A percentile compares a stretch with the other conserved stretches of the same genome.
Conservation (phyloP, 208 protist genomes). For the Leishmania tarentolae region DNA sequence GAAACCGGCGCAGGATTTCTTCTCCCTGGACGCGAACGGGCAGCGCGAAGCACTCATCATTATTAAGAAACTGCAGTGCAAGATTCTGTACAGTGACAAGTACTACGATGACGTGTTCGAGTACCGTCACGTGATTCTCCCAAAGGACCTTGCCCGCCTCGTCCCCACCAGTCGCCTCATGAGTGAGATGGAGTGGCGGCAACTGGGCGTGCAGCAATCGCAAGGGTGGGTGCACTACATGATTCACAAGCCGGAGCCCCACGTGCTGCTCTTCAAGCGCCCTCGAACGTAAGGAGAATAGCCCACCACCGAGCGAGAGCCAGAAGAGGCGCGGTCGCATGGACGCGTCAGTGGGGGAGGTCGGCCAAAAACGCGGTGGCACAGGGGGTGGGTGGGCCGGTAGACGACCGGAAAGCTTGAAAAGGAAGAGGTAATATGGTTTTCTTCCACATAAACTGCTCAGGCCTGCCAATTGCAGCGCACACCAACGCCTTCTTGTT, state of each 20-base stretch:
- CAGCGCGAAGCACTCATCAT: slow-evolving; percentile 72
- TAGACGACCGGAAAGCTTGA: neutral
- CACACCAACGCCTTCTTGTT: neutral
- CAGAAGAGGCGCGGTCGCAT: neutral
- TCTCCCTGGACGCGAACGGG: slow-evolving; percentile 72
- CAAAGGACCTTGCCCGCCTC: slow-evolving; percentile 93
- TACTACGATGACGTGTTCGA: slow-evolving; percentile 96
- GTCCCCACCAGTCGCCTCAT: slow-evolving; percentile 93
- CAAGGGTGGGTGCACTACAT: slow-evolving; percentile 98
- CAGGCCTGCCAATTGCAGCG: neutral
- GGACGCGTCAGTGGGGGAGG: neutral
- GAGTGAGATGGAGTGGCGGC: slow-evolving; percentile 96
- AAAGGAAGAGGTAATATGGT: neutral
- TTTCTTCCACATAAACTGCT: neutral
- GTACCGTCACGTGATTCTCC: slow-evolving; percentile 98
- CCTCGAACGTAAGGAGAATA: slow-evolving; percentile 42
- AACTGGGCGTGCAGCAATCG: slow-evolving; percentile 97
- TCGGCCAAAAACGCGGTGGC: neutral
- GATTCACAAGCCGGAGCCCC: slow-evolving; percentile 96
- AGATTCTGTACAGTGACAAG: slow-evolving; percentile 97
- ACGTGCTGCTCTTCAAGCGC: slow-evolving; percentile 96
- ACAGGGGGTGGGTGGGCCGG: neutral
- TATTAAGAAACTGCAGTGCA: slow-evolving; percentile 85
- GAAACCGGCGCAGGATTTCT: slow-evolving; percentile 70
- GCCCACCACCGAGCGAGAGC: neutral